Base-by-base conservation (phyloP, 257 asterid species). In the Salvia rosmarinus region DNA sequence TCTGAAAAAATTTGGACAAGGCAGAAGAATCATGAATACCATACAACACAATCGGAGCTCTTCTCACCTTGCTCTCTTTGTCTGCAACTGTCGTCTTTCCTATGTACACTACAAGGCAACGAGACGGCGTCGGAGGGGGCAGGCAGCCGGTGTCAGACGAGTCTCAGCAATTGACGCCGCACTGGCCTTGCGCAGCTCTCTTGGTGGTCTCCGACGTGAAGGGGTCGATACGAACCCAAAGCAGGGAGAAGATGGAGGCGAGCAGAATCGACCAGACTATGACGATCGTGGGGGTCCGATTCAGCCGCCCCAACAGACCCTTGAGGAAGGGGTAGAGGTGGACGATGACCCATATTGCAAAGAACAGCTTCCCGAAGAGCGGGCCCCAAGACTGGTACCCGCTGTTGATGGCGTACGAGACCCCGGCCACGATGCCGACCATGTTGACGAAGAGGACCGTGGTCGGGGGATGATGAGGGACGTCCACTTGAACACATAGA, bases 311-410 rank as follows among this genome's bases (percentile, higher is more conserved):
- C 80, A 90, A 14, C 64, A 92, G 17, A 81, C 97, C 98, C 67
- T 88, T 90, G 78, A 92, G 90, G 91, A 92, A 90, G 16, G 98
- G 98, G 30, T 92, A 92, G 70, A 92, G 72, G 58, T 92, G 98
- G 77, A 88, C 93, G 39, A 92, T 86, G 25, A 92, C 98, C 98
- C 98, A 92, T 6, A 92, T 72, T 71, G 98, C 83, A 65, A 92
- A 92, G 55, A 92, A 88, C 56, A 92, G 40, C 55, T 87, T 92
- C 1, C 96, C 96, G 9, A 92, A 86, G 1, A 92, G 82, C 0
- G 95, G 96, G 5, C 98, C 96, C 98, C 98, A 92, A 0, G 98
- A 90, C 75, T 90, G 97, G 21, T 92, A 92, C 0, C 97, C 98
- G 8, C 88, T 90, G 91, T 92, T 90, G 51, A 92, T 75, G 19